phyloP scores from a whole-genome alignment of 2,329 filamentous ascomycete genomes.

The Neofusicoccum laricinum region DNA sequence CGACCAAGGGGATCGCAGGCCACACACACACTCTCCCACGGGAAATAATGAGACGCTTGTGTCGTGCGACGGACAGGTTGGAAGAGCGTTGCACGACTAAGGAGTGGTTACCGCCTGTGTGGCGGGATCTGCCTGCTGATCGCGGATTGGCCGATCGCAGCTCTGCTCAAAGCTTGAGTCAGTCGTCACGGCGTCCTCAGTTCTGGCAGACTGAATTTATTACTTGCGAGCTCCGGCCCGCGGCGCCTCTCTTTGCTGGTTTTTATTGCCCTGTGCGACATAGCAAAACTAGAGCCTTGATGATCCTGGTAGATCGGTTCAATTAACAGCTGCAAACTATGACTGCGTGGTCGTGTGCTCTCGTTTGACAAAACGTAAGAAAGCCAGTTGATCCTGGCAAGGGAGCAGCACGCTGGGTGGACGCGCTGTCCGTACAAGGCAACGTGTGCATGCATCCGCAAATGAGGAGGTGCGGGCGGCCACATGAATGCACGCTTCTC shows the following conservation, averaged over 20 bases:
- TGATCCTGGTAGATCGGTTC: not conserved
- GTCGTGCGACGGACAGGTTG: not conserved
- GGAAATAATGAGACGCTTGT: not conserved
- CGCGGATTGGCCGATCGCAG: not conserved
- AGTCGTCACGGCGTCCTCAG: not conserved
- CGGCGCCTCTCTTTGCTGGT: not conserved
- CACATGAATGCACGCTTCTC: not conserved
- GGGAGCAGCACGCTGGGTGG: not conserved
- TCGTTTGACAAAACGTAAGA: not conserved
- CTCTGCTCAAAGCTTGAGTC: not conserved
- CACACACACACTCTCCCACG: not conserved
- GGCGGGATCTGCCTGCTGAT: not conserved
- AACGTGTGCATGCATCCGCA: not conserved
- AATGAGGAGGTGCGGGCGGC: not conserved
- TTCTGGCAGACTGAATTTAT: not conserved
- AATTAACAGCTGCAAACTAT: not conserved
- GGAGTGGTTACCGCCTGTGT: constrained; percentile 10
- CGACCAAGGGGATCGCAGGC: not conserved
- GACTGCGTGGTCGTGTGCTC: not conserved
- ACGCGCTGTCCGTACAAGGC: not conserved
- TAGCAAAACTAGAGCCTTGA: not conserved
- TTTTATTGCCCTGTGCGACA: not conserved
- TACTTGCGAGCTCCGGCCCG: not conserved
- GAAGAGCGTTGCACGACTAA: constrained; percentile 2
- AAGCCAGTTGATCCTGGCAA: not conserved